Evolutionary conservation across 441 rosid genomes (phyloP).

Genomic region (Croton setiger): DNA sequence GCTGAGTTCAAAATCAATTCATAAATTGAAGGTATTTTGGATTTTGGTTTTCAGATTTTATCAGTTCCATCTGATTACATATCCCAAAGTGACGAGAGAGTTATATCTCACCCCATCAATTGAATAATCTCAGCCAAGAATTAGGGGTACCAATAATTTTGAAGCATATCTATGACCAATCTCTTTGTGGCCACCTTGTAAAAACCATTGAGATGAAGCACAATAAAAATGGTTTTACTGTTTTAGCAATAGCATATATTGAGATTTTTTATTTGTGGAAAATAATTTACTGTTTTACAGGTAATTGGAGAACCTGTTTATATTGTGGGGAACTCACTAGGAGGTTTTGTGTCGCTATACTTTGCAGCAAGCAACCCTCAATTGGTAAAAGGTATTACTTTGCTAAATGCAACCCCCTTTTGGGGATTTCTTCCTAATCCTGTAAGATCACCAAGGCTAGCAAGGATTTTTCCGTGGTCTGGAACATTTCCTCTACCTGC

Average conservation of each 20-base stretch:
- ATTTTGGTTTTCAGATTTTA: too few species aligned
- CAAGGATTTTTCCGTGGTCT: constrained; percentile 78
- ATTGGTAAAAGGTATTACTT: constrained; percentile 79
- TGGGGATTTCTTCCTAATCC: constrained; percentile 97
- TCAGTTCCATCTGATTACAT: too few species aligned
- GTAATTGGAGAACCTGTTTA: constrained; percentile 90
- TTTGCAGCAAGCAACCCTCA: constrained; percentile 79
- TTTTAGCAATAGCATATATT: background rate
- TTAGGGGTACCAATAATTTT: background rate
- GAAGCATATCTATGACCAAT: background rate
- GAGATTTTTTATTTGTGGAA: too few species aligned
- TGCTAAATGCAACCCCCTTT: constrained; percentile 92
- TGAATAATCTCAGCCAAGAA: background rate
- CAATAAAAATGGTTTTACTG: background rate
- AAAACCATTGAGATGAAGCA: background rate
- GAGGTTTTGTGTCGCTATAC: constrained; percentile 83
- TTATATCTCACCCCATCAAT: background rate
- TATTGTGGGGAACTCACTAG: constrained; percentile 87
- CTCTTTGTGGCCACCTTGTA: background rate
- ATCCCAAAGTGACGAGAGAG: background rate
- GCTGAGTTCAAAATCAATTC: too few species aligned
- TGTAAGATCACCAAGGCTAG: constrained; percentile 58
- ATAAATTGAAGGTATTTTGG: too few species aligned
- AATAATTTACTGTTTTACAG: constrained; percentile 30
- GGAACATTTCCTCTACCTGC: constrained; percentile 88